Evolutionary conservation across 2,329 filamentous ascomycete genomes (phyloP).

Genomic region (Aspergillus chevalieri): DNA sequence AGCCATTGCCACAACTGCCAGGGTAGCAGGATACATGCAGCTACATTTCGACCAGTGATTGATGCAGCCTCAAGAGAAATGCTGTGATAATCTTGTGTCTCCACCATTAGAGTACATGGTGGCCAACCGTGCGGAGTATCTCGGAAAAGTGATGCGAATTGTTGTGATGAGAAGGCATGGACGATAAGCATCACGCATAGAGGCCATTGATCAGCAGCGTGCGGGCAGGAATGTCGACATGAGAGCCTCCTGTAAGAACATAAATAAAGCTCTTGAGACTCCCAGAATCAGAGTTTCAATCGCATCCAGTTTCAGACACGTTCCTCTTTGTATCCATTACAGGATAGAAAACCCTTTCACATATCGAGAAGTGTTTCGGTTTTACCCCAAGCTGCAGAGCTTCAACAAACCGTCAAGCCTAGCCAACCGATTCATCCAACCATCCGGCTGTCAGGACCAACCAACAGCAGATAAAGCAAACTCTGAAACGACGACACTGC

Average conservation of each 20-base stretch:
- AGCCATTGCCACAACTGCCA: constrained; percentile 29
- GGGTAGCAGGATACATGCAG: constrained; percentile 31
- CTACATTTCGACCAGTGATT: constrained; percentile 26
- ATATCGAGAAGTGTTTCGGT: constrained; percentile 18
- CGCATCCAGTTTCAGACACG: constrained; percentile 27
- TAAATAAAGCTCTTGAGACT: constrained; percentile 35
- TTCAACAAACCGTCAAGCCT: constrained; percentile 12
- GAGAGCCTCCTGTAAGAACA: constrained; percentile 27
- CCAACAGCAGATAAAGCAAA: constrained; percentile 26
- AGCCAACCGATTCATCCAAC: constrained; percentile 30
- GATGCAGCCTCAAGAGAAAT: constrained; percentile 25
- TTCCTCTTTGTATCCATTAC: constrained; percentile 16
- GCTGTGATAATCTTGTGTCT: constrained; percentile 29
- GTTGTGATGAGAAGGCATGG: constrained; percentile 24
- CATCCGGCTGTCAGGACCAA: constrained; percentile 17
- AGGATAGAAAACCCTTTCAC: constrained; percentile 13
- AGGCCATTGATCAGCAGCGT: constrained; percentile 27
- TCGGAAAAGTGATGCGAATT: constrained; percentile 22
- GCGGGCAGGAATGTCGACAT: constrained; percentile 20
- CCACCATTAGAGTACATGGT: constrained; percentile 27
- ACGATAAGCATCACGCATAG: constrained; percentile 29
- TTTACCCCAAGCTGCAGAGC: constrained; percentile 9
- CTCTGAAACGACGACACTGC: constrained; percentile 30
- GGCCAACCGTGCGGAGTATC: constrained; percentile 28
- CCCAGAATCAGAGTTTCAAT: constrained; percentile 15